Evolutionary conservation across 2,329 filamentous ascomycete species (phyloP).

Genomic region (Diaporthe longicolla): DNA sequence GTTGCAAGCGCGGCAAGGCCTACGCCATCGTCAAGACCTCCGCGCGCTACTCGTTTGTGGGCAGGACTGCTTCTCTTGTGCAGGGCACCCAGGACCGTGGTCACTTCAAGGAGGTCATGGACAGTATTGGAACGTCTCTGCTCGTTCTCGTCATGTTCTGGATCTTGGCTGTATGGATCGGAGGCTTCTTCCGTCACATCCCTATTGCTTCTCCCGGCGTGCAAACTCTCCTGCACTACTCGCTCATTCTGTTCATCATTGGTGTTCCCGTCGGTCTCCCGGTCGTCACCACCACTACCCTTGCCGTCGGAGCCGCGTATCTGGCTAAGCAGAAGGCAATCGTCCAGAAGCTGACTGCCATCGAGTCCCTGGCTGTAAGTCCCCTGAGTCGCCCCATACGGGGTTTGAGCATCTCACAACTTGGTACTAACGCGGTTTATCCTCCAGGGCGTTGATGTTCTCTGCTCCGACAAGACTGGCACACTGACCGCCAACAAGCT

Average conservation of each 20-base stretch:
- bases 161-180: conserved; percentile 82
- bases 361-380: conserved; percentile 67
- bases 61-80: conserved; percentile 80
- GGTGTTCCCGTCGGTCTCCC: conserved; percentile 86
- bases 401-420: no score
- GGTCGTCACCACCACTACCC: conserved; percentile 83
- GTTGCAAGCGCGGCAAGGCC: conserved; percentile 85
- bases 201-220: conserved; percentile 73
- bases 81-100: conserved; percentile 82
- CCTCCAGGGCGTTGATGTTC: conserved; percentile 75
- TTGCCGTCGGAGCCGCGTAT: conserved; percentile 83
- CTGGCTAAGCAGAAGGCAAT: conserved; percentile 84
- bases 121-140: conserved; percentile 81
- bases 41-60: conserved; percentile 81
- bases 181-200: conserved; percentile 82
- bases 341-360: conserved; percentile 69
- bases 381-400: neutral
- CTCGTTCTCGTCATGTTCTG: conserved; percentile 84
- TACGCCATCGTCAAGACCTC: conserved; percentile 78
- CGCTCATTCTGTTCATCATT: conserved; percentile 80
- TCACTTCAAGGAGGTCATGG: conserved; percentile 87
- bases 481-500: conserved; percentile 83
- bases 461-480: conserved; percentile 87
- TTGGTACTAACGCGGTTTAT: neutral
- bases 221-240: conserved; percentile 77